Evolutionary conservation across 106 monocot species (phyloP).

Genomic region (Amphibolis antarctica): DNA sequence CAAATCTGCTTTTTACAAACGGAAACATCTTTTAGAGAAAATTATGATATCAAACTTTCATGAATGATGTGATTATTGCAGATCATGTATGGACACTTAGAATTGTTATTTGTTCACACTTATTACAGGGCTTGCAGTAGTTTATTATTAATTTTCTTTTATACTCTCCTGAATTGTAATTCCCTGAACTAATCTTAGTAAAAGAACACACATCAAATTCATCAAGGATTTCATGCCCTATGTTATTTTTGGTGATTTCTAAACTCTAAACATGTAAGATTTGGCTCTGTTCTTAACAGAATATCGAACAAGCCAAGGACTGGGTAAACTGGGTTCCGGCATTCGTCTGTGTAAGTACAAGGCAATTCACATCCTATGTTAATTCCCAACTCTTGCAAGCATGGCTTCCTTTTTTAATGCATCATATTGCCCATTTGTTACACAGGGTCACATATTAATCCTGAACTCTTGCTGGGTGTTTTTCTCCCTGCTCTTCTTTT

Average conservation of each 20-base stretch:
- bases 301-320: constrained; percentile 57
- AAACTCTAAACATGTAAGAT: constrained; percentile 1
- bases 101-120: too few relatives aligned
- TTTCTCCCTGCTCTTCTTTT: constrained; percentile 99
- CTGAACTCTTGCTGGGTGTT: constrained; percentile 71
- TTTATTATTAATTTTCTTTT: too few relatives aligned
- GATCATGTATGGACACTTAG: too few relatives aligned
- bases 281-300: constrained; percentile 27
- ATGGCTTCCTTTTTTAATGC: neutral
- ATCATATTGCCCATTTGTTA: neutral
- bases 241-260: neutral
- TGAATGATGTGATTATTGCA: too few relatives aligned
- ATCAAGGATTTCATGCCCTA: neutral
- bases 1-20: too few relatives aligned
- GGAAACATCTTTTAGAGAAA: too few relatives aligned
- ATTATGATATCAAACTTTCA: too few relatives aligned
- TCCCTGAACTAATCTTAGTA: too few relatives aligned
- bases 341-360: constrained; percentile 76
- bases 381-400: neutral
- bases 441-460: constrained; percentile 92
- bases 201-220: too few relatives aligned
- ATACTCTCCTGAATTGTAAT: too few relatives aligned
- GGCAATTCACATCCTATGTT: neutral
- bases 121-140: too few relatives aligned
- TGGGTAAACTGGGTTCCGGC: constrained; percentile 83